phyloP scores from a whole-genome alignment of 371 early-diverging fungal genomes.

The Mortierella sp. region DNA sequence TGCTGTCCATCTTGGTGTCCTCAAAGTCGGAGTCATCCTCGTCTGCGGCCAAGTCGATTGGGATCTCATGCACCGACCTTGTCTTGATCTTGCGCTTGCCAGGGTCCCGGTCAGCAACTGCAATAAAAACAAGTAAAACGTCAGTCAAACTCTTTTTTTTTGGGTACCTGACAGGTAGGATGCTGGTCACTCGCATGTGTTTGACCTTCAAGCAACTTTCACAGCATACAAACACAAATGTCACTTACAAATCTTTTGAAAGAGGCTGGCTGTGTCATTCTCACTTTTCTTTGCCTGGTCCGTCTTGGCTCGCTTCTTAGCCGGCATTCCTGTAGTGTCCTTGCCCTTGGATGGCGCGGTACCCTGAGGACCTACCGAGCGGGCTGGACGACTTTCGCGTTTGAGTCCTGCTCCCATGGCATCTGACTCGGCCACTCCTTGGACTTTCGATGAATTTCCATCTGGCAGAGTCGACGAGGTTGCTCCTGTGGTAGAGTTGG shows the following conservation, averaged over 20 bases:
- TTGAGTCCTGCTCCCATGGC: slow-evolving; percentile 29
- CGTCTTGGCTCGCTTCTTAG: slow-evolving; percentile 44
- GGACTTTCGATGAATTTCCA: slow-evolving; percentile 3
- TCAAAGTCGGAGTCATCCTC: slow-evolving; percentile 58
- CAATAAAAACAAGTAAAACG: neutral
- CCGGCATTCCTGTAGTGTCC: slow-evolving; percentile 21
- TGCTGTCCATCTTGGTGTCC: slow-evolving; percentile 40
- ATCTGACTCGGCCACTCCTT: neutral
- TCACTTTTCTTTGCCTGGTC: slow-evolving; percentile 29
- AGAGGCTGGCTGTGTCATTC: slow-evolving; percentile 51
- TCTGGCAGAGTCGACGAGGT: neutral
- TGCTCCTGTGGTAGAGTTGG: neutral
- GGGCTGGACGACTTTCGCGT: slow-evolving; percentile 25
- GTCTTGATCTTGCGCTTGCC: slow-evolving; percentile 57
- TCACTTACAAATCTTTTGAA: slow-evolving; percentile 56
- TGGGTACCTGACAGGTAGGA: too few relatives aligned
- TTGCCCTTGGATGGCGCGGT: slow-evolving; percentile 17
- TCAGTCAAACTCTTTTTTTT: neutral
- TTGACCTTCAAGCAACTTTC: neutral
- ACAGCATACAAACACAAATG: neutral
- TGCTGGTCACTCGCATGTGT: neutral
- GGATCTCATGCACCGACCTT: slow-evolving; percentile 53
- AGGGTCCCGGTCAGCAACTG: slow-evolving; percentile 57
- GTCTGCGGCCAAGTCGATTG: slow-evolving; percentile 48
- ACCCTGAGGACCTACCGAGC: neutral